Conservation (phyloP, 169 alveolate species). For the Babesia ovata region DNA sequence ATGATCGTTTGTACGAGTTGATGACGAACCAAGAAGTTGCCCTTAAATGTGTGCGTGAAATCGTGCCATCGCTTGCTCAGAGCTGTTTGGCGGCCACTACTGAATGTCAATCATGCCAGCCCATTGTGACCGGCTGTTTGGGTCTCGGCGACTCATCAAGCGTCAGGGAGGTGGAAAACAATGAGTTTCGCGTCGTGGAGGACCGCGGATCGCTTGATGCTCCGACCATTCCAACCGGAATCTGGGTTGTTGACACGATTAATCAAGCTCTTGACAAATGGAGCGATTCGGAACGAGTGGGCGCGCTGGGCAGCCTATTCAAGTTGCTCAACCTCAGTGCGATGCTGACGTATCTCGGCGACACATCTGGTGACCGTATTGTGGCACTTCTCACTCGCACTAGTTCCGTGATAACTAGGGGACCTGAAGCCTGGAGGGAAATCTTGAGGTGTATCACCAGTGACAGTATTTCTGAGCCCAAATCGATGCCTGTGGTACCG, state of each 20-base stretch:
- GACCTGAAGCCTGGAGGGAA: slow-evolving; percentile 57
- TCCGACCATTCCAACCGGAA: slow-evolving; percentile 69
- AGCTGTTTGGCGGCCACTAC: slow-evolving; percentile 18
- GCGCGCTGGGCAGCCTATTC: slow-evolving; percentile 34
- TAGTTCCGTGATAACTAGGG: slow-evolving; percentile 32
- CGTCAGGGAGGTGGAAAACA: slow-evolving; percentile 10
- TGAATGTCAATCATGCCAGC: slow-evolving; percentile 23
- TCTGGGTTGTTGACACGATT: slow-evolving; percentile 61
- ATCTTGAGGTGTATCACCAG: slow-evolving; percentile 13
- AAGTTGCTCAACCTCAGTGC: slow-evolving; percentile 65
- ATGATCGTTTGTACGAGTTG: slow-evolving; percentile 29
- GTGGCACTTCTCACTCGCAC: slow-evolving; percentile 39
- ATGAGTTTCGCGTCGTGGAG: slow-evolving; percentile 54
- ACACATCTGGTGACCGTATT: slow-evolving; percentile 49
- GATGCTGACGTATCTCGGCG: slow-evolving; percentile 63
- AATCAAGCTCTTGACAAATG: slow-evolving; percentile 59
- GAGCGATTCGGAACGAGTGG: slow-evolving; percentile 25
- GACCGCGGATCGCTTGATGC: slow-evolving; percentile 20
- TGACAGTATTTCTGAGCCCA: not conserved
- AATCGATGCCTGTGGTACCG: slow-evolving; percentile 54
- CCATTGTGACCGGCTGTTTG: slow-evolving; percentile 28
- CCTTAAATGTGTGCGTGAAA: slow-evolving; percentile 41
- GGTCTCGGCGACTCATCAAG: slow-evolving; percentile 8
- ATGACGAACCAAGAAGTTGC: slow-evolving; percentile 36
- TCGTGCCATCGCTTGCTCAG: slow-evolving; percentile 31